Base-by-base conservation (phyloP, 768 basidiomycete species). In the Tylopilus plumbeoviolaceoides region DNA sequence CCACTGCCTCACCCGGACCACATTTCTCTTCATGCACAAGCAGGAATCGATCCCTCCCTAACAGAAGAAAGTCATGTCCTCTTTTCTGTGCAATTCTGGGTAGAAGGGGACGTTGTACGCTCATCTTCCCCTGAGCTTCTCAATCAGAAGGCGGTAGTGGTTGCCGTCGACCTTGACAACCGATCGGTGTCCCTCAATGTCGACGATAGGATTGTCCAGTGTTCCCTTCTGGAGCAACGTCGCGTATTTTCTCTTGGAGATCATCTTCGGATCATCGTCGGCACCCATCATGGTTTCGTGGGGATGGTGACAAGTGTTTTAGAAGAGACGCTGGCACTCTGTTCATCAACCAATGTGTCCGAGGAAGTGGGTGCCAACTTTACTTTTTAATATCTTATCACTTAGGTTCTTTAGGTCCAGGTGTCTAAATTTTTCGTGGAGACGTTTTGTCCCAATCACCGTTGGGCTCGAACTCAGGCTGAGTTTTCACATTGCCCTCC, bases 391-490 rank as follows among this genome's bases (percentile, higher is more conserved):
- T n/a, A n/a, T 8, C 28, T 38, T 4, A 11, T 17, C 4, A 38
- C 36, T 17, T 38, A 38, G 4, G 14, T 39, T 39, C 38, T 33
- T 30, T 33, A 45, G 44, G 5, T 45, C 20, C 30, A 14, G 12
- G 30, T 45, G 4, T 21, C 12, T 1, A 33, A 21, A 1, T 46
- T 9, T 14, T 46, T 5, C 14, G 4, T 46, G 44, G 31, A 46
- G 20, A 46, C 44, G 14, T 46, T 15, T 11, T 7, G 12, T 15
- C 44, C 44, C 14, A 5, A 33, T 46, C 18, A 14, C 5, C 31
- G 6, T 6, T 33, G n/a, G 30, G 7, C 0, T n/a, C 18, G 1
- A 2, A 3, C 31, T 3, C 2, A 1, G 5, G n/a, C 17, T 6
- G 5, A 9, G 5, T 18, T 31, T 33, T 9, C 7, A 3, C 18